These are phyloP conservation scores for Veloboletus limbatus DNA, from an alignment of 1,284 basidiomycete species.

Conservation along the genomic window DNA sequence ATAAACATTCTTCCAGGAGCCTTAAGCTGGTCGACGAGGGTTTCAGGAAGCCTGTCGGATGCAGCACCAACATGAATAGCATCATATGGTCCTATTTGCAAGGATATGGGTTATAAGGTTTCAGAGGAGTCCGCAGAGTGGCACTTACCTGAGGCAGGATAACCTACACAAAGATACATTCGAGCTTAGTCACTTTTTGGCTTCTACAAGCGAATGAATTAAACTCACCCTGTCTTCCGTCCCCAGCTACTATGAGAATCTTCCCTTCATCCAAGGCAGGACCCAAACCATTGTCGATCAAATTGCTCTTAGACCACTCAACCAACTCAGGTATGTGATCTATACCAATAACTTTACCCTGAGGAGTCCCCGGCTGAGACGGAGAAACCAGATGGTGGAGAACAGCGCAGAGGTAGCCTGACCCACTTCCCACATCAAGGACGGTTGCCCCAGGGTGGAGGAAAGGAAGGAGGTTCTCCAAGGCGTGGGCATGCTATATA, in stretches of 20 bases:
- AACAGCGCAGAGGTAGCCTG: constrained; percentile 76
- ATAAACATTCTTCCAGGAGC: constrained; percentile 91
- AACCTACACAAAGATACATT: constrained; percentile 20
- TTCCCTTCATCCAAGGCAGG: constrained; percentile 47
- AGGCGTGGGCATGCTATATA: constrained; percentile 77
- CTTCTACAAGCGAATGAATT: too few species aligned
- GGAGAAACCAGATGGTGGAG: constrained; percentile 67
- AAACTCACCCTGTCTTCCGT: constrained; percentile 71
- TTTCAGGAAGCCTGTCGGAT: constrained; percentile 70
- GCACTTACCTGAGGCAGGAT: constrained; percentile 28
- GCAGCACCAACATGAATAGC: constrained; percentile 97
- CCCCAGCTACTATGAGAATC: constrained; percentile 71
- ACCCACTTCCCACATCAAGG: constrained; percentile 81
- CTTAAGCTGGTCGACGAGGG: constrained; percentile 80
- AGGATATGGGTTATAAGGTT: neutral
- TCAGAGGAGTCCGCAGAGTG: neutral
- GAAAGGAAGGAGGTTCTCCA: constrained; percentile 69
- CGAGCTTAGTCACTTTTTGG: neutral
- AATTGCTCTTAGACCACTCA: constrained; percentile 67
- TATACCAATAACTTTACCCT: constrained; percentile 81
- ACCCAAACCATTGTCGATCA: constrained; percentile 66
- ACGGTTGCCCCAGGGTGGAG: constrained; percentile 69
- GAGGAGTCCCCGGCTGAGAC: constrained; percentile 30
- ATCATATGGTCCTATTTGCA: constrained; percentile 66
- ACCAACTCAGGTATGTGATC: constrained; percentile 86